A percentile compares a stretch with the other conserved stretches of the same genome.
Conservation (phyloP, 495 filamentous ascomycete species). For the Choiromyces venosus region DNA sequence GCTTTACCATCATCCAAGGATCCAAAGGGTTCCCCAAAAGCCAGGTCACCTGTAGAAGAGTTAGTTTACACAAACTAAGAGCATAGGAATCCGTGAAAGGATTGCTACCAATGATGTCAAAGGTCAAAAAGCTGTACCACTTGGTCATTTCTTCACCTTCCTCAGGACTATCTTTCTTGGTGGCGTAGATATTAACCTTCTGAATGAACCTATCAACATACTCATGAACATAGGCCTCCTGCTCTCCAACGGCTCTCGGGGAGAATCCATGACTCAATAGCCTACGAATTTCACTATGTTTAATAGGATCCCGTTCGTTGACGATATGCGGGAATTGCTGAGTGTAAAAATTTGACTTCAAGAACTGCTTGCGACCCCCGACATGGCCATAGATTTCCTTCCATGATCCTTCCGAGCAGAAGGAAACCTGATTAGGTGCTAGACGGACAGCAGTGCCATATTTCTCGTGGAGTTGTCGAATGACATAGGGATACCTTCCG, state of each 20-base stretch:
- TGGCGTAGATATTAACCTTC: constrained; percentile 39
- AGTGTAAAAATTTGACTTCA: constrained; percentile 41
- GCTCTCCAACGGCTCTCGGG: constrained; percentile 49
- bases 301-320: constrained; percentile 32
- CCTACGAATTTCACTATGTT: constrained; percentile 46
- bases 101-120: constrained; percentile 56
- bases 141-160: constrained; percentile 39
- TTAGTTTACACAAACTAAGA: too few species aligned
- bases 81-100: constrained; percentile 53
- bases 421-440: constrained; percentile 58
- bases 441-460: constrained; percentile 59
- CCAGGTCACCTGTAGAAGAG: too few species aligned
- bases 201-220: constrained; percentile 51
- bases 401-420: constrained; percentile 56
- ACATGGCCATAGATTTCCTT: constrained; percentile 59
- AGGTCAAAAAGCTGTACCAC: constrained; percentile 55
- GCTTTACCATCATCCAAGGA: constrained; percentile 22
- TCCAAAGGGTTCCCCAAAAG: constrained; percentile 29
- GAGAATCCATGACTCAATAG: constrained; percentile 53
- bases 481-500: constrained; percentile 10
- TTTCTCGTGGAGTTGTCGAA: constrained; percentile 46
- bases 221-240: constrained; percentile 48
- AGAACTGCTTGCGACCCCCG: constrained; percentile 31
- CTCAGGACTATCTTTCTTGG: too few species aligned
- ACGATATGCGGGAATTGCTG: constrained; percentile 27